Evolutionary conservation across 176 grass and related monocot species (phyloP), one percentile per base, ranked within the genome.

Genomic region (Coix lacrymajobi): DNA sequence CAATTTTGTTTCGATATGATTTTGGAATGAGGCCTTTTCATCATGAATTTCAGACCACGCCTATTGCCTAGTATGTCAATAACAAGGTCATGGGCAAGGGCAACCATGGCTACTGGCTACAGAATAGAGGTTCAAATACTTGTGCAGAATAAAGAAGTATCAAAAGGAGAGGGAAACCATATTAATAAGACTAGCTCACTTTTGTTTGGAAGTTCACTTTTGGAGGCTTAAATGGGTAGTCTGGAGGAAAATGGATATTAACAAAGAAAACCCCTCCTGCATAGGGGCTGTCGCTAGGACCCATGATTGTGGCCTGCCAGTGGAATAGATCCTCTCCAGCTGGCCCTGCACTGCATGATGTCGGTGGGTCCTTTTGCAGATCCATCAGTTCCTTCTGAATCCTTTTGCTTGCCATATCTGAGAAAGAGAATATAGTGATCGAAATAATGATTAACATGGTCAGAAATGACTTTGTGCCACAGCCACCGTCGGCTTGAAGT

Each of bases 301-400:
- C 95, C 92, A 97, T 97, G 76, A 97, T 94, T 28, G 88, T 94
- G 54, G 95, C 95, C 63, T 97, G 95, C 95, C 90, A 97, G 57
- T 92, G 90, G 82, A 97, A 92, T 71, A 97, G 73, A 83, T 94
- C 95, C 79, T 94, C 90, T 66, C 95, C 90, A 58, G 87, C 84
- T 22, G 95, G 95, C 79, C 95, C 95, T 41, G 95, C 92, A 73
- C 95, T 97, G 77, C 92, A 97, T 17, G 90, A 94, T 79, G 90
- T 92, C 0, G 90, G 95, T 56, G 95, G 95, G 82, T 97, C 92
- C 56, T 90, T 97, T 66, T 92, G 92, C 77, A 97, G 71, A 90
- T 94, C 94, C 95, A 92, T 66, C 20, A 97, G 84, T 38, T 94
- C 95, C 86, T 94, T 97, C 81, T 94, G 92, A 82, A 97, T 97